Evolutionary conservation across 257 asterid genomes (phyloP).

Genomic region (Plantago elongata): DNA sequence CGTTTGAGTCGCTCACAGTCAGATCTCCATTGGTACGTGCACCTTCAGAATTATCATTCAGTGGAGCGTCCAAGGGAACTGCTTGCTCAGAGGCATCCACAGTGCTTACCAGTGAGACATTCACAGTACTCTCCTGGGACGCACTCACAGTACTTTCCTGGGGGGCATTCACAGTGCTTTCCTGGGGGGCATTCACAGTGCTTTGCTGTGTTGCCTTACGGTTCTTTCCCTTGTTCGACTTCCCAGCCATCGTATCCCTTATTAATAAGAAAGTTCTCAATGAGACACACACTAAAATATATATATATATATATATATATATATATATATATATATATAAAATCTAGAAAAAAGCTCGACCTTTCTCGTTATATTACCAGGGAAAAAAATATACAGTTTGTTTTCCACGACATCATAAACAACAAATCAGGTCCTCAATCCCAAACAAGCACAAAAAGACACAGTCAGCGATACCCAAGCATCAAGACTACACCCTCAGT

Average conservation of each 20-base stretch:
- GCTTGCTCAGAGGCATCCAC: neutral
- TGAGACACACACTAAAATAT: no score
- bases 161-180: constrained; percentile 54
- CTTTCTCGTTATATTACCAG: no score
- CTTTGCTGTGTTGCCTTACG: constrained; percentile 52
- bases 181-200: constrained; percentile 37
- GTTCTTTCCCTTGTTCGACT: constrained; percentile 70
- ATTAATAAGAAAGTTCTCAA: neutral
- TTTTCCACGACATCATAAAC: no score
- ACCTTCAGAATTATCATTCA: constrained; percentile 27
- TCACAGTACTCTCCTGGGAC: constrained; percentile 23
- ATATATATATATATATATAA: no score
- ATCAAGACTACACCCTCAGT: no score
- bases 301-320: no score
- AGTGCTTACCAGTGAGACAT: constrained; percentile 15
- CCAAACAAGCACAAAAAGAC: no score
- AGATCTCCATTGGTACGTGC: constrained; percentile 49
- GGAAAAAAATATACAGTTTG: no score
- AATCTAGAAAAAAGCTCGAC: no score
- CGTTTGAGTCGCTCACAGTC: constrained; percentile 27
- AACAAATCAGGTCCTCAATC: no score
- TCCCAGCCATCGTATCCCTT: constrained; percentile 75
- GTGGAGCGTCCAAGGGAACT: constrained; percentile 41
- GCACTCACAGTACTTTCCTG: constrained; percentile 35
- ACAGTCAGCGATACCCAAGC: no score